These are phyloP conservation scores for Ogataea dorogensis DNA, from an alignment of 805 yeast genomes.

Conservation along the genomic window DNA sequence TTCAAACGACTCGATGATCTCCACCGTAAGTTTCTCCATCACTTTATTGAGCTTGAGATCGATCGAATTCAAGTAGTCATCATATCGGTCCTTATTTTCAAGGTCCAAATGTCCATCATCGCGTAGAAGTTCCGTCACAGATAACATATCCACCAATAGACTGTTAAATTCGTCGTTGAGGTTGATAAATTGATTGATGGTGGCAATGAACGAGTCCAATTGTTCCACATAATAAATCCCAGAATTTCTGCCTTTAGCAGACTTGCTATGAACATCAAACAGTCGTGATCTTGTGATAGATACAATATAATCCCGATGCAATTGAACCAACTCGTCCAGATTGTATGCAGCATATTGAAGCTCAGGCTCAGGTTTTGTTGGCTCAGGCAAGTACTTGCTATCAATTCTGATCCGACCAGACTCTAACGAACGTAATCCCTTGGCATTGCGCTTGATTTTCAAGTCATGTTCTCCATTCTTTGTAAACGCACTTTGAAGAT, in stretches of 20 bases:
- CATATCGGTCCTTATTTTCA: conserved; percentile 25
- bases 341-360: conserved; percentile 34
- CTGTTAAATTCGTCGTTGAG: conserved; percentile 38
- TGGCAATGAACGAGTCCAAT: conserved; percentile 36
- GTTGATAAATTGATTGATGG: conserved; percentile 39
- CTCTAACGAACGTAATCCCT: conserved; percentile 20
- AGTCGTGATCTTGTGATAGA: conserved; percentile 39
- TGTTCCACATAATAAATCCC: conserved; percentile 42
- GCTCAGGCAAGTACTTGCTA: conserved; percentile 3
- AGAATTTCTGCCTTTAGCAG: conserved; percentile 37
- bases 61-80: conserved; percentile 20
- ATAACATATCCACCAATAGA: conserved; percentile 34
- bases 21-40: conserved; percentile 39
- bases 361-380: neutral
- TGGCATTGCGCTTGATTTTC: conserved; percentile 12
- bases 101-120: conserved; percentile 23
- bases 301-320: conserved; percentile 35
- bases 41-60: conserved; percentile 36
- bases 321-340: conserved; percentile 47
- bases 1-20: conserved; percentile 44
- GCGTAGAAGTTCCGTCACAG: conserved; percentile 27
- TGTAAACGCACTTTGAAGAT: conserved; percentile 27
- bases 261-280: conserved; percentile 27
- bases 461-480: conserved; percentile 14
- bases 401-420: conserved; percentile 17